Base-by-base conservation (phyloP, 2,329 filamentous ascomycete genomes). In the Cladophialophora bantiana region DNA sequence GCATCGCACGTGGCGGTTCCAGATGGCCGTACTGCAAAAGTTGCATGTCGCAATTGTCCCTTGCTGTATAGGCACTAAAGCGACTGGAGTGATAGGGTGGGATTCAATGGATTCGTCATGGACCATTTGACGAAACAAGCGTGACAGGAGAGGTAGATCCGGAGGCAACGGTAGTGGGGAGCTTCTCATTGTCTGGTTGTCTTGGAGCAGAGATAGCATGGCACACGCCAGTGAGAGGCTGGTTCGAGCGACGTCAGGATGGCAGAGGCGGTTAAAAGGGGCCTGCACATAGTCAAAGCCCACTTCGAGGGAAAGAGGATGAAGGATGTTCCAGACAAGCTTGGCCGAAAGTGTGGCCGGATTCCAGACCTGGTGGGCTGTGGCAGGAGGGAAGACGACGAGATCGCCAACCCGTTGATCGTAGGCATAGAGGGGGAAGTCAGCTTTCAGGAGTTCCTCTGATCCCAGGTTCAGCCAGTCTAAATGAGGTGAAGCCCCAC, bases 1-100 rank as follows among this genome's bases (percentile, higher is more conserved):
- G 57, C 76, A 78, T n/a, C 75, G 75, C 20, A 78, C 67, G 71
- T 78, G 76, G 20, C 76, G 75, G 59, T 78, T 78, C 77, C 77
- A 78, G 48, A 78, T 78, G n/a, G 76, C 76, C 4, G 76, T 73
- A 20, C 73, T 75, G 67, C 76, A 78, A 65, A 78, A 78, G 60
- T 77, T 77, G 65, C 77, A 78, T 10, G 74, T 76, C 40, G 76
- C 75, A 50, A 78, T 75, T 10, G 75, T 75, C 2, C 73, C 76
- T 48, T 73, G 69, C 65, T 74, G 74, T 18, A 77, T 72, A 53
- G 74, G 72, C 2, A 77, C 73, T 15, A 73, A 65, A 15, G 72
- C 73, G 13, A 78, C 71, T 4, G 68, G 62, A 12, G 74, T 72
- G 34, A 57, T 56, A 18, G 72, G 66, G 7, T 68, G 64, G 34